These are phyloP conservation scores for Candida sp. DNA, from an alignment of 1,139 yeast genomes.

Conservation along the genomic window DNA sequence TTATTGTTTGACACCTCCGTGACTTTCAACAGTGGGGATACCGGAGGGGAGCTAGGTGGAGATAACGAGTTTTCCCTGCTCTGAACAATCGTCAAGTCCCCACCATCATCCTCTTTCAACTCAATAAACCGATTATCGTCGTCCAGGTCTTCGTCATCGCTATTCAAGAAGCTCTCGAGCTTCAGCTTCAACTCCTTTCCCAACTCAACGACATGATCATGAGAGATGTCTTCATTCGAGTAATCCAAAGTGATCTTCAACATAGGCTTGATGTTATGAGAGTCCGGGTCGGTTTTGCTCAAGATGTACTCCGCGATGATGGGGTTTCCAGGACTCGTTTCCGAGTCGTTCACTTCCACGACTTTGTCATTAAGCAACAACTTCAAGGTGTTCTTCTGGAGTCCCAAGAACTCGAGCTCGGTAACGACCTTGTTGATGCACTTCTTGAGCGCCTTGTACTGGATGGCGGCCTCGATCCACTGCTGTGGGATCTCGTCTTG, in stretches of 20 bases:
- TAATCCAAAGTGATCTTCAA: conserved; percentile 43
- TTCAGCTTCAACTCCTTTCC: conserved; percentile 35
- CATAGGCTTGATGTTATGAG: conserved; percentile 35
- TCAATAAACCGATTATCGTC: conserved; percentile 19
- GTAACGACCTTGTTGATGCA: conserved; percentile 64
- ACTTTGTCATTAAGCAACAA: conserved; percentile 35
- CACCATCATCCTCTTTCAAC: conserved; percentile 19
- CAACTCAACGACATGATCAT: conserved; percentile 40
- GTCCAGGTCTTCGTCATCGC: conserved; percentile 15
- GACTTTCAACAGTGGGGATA: conserved; percentile 2
- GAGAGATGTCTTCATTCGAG: conserved; percentile 31
- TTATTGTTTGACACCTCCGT: conserved; percentile 1
- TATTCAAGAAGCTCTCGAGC: conserved; percentile 31
- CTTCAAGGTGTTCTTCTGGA: conserved; percentile 52
- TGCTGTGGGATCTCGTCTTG: conserved; percentile 68
- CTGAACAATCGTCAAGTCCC: conserved; percentile 14
- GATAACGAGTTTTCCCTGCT: conserved; percentile 17
- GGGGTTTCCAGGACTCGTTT: conserved; percentile 43
- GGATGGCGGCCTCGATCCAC: conserved; percentile 74
- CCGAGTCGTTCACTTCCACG: conserved; percentile 35
- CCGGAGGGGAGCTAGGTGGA: conserved; percentile 13
- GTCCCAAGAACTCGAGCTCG: conserved; percentile 59
- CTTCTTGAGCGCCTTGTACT: conserved; percentile 72
- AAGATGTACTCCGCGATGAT: conserved; percentile 47
- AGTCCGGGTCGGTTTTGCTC: conserved; percentile 27